Conservation (phyloP, 139 green algal genomes). For the Tetradesmus obliquus region DNA sequence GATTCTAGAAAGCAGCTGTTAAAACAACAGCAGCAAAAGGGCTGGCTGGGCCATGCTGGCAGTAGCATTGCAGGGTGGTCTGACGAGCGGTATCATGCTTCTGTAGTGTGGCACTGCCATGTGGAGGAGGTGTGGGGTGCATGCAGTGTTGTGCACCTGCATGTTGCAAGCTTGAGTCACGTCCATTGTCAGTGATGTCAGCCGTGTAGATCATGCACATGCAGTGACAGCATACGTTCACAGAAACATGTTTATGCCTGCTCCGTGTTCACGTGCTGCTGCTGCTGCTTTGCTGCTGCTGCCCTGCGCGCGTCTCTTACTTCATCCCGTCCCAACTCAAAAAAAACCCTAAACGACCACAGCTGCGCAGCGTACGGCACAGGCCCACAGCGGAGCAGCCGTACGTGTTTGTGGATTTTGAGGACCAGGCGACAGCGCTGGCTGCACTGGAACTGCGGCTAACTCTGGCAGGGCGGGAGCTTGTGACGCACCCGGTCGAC, state of each 20-base stretch:
- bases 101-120: too few species aligned
- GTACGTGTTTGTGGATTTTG: constrained; percentile 32
- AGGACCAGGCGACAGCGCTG: background rate
- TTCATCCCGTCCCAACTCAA: background rate
- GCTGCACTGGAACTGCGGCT: background rate
- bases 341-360: background rate
- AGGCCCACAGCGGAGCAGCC: constrained; percentile 16
- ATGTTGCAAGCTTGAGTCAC: too few species aligned
- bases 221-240: too few species aligned
- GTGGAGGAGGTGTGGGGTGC: background rate
- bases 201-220: too few species aligned
- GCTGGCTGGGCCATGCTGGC: background rate
- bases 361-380: constrained; percentile 20
- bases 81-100: background rate
- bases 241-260: too few species aligned
- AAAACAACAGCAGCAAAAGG: background rate
- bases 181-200: too few species aligned
- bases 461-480: background rate
- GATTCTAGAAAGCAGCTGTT: too few species aligned
- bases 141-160: background rate
- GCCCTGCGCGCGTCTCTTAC: background rate
- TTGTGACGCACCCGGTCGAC: background rate
- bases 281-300: background rate
- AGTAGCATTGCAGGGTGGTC: background rate
- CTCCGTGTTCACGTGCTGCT: background rate